Percentiles rank a stretch among this genome's conserved stretches.
Evolutionary conservation across 176 grass and related monocot genomes (phyloP).

Genomic region (Juncus effusus): DNA sequence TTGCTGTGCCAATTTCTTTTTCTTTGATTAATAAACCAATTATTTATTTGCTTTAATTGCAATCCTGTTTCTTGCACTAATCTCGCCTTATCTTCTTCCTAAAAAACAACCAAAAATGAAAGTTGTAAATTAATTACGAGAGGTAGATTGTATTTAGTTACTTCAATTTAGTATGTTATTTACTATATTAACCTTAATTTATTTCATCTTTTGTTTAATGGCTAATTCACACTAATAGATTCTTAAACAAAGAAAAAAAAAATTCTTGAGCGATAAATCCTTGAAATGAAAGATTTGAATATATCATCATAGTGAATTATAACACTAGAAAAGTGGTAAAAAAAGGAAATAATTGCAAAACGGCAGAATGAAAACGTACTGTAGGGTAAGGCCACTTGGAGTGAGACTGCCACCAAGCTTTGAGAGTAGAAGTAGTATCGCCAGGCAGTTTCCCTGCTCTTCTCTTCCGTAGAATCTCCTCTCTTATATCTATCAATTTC

Average conservation of each 20-base stretch:
- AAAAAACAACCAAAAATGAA: conserved; percentile 3
- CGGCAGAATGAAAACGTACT: conserved; percentile 20
- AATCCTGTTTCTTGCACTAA: conserved; percentile 66
- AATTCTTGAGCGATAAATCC: too few species aligned
- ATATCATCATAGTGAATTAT: too few species aligned
- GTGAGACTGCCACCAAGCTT: conserved; percentile 72
- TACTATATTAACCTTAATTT: too few species aligned
- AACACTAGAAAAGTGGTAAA: conserved; percentile 1
- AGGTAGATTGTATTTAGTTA: too few species aligned
- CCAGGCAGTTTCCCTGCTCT: conserved; percentile 70
- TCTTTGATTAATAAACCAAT: conserved; percentile 79
- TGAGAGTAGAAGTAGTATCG: conserved; percentile 61
- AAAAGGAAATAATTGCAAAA: background rate
- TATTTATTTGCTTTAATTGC: conserved; percentile 67
- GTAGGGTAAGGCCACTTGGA: conserved; percentile 74
- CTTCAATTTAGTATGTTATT: too few species aligned
- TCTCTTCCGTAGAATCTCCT: conserved; percentile 66
- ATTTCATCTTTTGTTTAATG: too few species aligned
- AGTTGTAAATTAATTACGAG: background rate
- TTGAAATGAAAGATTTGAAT: too few species aligned
- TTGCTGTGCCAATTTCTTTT: conserved; percentile 79
- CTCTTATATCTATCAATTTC: conserved; percentile 61
- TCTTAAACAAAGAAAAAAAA: too few species aligned
- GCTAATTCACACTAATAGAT: too few species aligned
- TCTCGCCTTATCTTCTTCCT: conserved; percentile 75